These are phyloP conservation scores for Pyrenopolyporus hunteri DNA, from an alignment of 495 filamentous ascomycete genomes.

Conservation along the genomic window DNA sequence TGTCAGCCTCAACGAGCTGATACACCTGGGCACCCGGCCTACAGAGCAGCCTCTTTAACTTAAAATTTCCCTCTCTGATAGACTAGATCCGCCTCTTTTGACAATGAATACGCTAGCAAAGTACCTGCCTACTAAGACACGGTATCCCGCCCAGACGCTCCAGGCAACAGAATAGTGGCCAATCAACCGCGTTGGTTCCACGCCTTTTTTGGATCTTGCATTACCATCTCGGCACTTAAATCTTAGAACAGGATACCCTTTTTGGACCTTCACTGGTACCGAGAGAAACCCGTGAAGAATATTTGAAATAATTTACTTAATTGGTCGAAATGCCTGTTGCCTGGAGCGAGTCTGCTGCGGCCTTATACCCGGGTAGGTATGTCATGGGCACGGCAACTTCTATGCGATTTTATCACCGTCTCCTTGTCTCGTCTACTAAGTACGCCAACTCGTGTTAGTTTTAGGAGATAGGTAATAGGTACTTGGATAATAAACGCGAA, in stretches of 20 bases:
- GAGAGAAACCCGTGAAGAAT: background rate
- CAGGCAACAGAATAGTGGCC: background rate
- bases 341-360: background rate
- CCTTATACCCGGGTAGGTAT: background rate
- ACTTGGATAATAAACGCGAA: too few species aligned
- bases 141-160: background rate
- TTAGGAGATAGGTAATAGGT: too few species aligned
- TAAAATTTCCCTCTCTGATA: background rate
- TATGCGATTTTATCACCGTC: background rate
- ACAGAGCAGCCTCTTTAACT: background rate
- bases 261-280: background rate
- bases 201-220: background rate
- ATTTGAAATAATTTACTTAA: background rate
- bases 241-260: background rate
- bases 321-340: background rate
- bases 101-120: too few species aligned
- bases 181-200: background rate
- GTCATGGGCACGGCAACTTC: background rate
- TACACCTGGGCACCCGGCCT: too few species aligned
- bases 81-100: constrained; percentile 2
- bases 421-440: too few species aligned
- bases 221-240: background rate
- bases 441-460: too few species aligned
- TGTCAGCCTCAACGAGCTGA: too few species aligned
- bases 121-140: background rate